A percentile compares a stretch with the other conserved stretches of the same genome.
phyloP scores from a whole-genome alignment of 2,329 filamentous ascomycete species.

The Rutstroemia sp. region DNA sequence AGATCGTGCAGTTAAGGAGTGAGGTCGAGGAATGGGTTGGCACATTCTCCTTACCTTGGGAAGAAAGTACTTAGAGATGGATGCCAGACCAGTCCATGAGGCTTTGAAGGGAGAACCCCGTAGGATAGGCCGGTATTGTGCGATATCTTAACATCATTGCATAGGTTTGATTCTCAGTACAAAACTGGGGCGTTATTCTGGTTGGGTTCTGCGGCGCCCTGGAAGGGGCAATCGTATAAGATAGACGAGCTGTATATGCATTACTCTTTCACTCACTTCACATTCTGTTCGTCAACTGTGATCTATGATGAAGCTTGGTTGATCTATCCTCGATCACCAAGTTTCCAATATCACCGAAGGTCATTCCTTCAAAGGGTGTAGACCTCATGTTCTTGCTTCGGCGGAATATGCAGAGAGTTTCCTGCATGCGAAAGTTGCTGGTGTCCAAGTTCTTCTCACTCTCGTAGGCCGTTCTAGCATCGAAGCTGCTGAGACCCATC shows the following conservation, averaged over 20 bases:
- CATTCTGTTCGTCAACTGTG: no score
- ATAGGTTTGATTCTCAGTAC: constrained; percentile 3
- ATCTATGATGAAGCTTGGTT: no score
- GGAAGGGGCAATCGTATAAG: background rate
- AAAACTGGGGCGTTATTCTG: background rate
- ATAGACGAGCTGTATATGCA: no score
- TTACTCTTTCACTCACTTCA: no score
- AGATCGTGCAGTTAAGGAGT: constrained; percentile 64
- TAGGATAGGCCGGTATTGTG: background rate
- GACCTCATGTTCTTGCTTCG: background rate
- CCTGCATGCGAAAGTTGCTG: background rate
- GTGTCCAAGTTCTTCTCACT: background rate
- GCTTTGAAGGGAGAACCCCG: background rate
- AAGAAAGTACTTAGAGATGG: constrained; percentile 21
- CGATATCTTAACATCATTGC: constrained; percentile 1
- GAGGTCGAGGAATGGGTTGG: constrained; percentile 76
- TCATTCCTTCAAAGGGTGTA: background rate
- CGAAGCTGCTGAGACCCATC: background rate
- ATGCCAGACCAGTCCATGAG: background rate
- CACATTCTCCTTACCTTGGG: constrained; percentile 66
- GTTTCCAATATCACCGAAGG: background rate
- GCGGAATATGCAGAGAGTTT: background rate
- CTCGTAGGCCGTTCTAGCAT: background rate
- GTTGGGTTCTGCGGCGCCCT: background rate
- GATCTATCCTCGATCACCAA: background rate